Base-by-base conservation (phyloP, 2,329 filamentous ascomycete genomes). In the Diaporthe citri region DNA sequence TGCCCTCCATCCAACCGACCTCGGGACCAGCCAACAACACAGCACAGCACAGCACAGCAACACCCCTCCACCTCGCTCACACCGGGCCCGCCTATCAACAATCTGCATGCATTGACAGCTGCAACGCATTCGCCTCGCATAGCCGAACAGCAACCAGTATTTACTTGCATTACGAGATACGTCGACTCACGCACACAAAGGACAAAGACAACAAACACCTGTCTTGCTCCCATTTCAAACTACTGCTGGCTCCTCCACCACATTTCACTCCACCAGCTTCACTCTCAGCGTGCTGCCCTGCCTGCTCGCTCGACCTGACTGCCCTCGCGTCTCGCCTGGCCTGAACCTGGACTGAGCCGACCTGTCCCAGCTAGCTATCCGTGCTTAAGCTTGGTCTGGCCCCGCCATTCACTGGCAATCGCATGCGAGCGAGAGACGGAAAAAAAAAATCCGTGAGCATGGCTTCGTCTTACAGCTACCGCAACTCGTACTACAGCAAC, bases 391-490 rank as follows among this genome's bases (percentile, higher is more conserved):
- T 62, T 69, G 59, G 55, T 72, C 59, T 74, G 62, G 71, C 75
- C 73, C 73, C 74, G 71, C 74, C 74, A 62, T 72, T 72, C 70
- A 74, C 77, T 76, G 76, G 72, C 76, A 77, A 64, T 57, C 55
- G 67, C 51, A 71, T 71, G 51, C 46, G n/a, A 55, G 51, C 46
- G n/a, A 55, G 43, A 60, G 25, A 51, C 5, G 10, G 43, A 52
- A 6, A 39, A 46, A 66, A 52, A 60, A 74, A 41, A 28, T 39
- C 46, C 60, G 59, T 74, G 73, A 79, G 77, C 80, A 90, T 90
- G 89, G 85, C 89, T 82, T 87, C 87, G 75, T 83, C 81, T 77
- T 83, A 87, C 77, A 87, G 89, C 78, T 87, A 88, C 78, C 88
- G 88, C 84, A 88, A 86, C 82, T 90, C 89, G 67, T 86, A 90